Evolutionary conservation across 139 green algal species (phyloP).

Genomic region (Zygnema cylindricum): DNA sequence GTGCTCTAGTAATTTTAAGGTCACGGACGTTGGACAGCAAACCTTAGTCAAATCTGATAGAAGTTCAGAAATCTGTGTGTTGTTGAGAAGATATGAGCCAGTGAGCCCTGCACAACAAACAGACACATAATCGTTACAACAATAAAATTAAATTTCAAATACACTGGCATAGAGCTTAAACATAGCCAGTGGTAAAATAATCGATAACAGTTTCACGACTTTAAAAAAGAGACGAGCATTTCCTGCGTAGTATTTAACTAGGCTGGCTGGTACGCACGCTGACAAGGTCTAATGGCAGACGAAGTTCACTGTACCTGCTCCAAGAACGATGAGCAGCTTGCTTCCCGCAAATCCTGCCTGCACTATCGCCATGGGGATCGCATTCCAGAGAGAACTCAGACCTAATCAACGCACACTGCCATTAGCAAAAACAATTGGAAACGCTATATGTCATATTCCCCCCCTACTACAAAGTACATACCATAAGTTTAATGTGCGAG

Average conservation of each 20-base stretch:
- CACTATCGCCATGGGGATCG: not conserved
- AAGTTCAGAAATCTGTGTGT: conserved; percentile 21
- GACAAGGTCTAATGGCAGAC: not conserved
- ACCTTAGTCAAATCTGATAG: conserved; percentile 17
- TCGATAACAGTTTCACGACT: not conserved
- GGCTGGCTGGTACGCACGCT: not conserved
- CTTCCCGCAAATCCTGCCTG: not conserved
- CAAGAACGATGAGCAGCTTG: conserved; percentile 13
- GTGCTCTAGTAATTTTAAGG: not conserved
- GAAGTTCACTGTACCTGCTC: conserved; percentile 7
- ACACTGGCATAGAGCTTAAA: not conserved
- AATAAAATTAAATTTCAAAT: not conserved
- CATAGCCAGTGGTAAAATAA: not conserved
- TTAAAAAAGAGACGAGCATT: not conserved
- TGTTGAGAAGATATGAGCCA: conserved; percentile 15
- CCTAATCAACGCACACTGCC: too few species aligned
- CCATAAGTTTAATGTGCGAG: too few species aligned
- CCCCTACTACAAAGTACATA: too few species aligned
- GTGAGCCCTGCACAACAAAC: conserved; percentile 11
- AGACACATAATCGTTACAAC: not conserved
- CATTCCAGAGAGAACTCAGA: too few species aligned
- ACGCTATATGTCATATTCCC: too few species aligned
- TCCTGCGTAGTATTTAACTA: not conserved
- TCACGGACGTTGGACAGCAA: too few species aligned
- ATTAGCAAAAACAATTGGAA: too few species aligned